These are phyloP conservation scores for Naganishia vaughanmartiniae DNA, from an alignment of 768 basidiomycete genomes.

Conservation along the genomic window DNA sequence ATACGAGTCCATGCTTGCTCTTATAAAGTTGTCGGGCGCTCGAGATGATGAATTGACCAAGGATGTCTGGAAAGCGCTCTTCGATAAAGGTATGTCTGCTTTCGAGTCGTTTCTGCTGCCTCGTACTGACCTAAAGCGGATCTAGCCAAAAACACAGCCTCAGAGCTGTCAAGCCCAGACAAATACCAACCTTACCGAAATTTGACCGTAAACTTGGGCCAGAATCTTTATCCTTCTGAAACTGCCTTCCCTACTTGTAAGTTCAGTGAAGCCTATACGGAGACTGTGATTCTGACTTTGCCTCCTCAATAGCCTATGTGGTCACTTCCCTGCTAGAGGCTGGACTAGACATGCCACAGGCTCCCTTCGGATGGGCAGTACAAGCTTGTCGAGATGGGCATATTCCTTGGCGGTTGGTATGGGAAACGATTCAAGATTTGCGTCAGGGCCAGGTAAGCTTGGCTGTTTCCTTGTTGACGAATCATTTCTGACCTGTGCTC, in stretches of 20 bases:
- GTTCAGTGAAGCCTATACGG: neutral
- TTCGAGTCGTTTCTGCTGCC: neutral
- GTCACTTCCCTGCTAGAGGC: constrained; percentile 11
- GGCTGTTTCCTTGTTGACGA: neutral
- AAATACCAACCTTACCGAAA: constrained; percentile 28
- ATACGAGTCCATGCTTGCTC: constrained; percentile 15
- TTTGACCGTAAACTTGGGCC: constrained; percentile 18
- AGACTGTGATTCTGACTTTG: neutral
- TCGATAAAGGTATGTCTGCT: constrained; percentile 15
- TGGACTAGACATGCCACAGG: neutral
- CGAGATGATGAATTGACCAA: constrained; percentile 26
- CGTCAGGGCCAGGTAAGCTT: constrained; percentile 25
- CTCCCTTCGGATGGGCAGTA: constrained; percentile 15
- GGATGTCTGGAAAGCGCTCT: constrained; percentile 29
- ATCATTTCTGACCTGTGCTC: neutral
- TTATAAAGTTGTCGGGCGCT: constrained; percentile 25
- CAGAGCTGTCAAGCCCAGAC: neutral
- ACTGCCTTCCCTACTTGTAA: constrained; percentile 27
- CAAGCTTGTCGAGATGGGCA: constrained; percentile 17
- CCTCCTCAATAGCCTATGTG: constrained; percentile 8
- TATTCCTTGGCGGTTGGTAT: constrained; percentile 20
- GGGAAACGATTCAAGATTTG: constrained; percentile 25
- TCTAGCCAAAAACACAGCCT: constrained; percentile 17
- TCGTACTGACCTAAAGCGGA: neutral
- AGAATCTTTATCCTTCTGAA: constrained; percentile 26